Evolutionary conservation across 768 basidiomycete genomes (phyloP).

Genomic region (Hydnum rufescens): DNA sequence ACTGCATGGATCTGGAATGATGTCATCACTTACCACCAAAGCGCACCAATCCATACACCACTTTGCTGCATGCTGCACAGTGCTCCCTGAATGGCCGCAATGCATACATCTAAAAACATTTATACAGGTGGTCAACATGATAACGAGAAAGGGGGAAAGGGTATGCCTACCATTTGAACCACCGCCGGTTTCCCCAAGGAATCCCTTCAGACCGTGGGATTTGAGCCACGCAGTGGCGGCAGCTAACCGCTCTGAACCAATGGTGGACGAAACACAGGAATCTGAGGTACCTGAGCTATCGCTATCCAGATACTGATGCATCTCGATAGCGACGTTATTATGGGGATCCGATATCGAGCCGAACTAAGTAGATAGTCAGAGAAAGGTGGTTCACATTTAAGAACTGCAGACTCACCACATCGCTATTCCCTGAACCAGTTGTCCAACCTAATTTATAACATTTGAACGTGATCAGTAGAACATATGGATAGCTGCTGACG

Average conservation of each 20-base stretch:
- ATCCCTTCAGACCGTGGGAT: conserved; percentile 37
- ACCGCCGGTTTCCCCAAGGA: conserved; percentile 43
- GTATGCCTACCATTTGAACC: too few species aligned
- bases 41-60: conserved; percentile 32
- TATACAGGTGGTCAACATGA: too few species aligned
- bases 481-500: too few species aligned
- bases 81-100: conserved; percentile 32
- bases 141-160: background rate
- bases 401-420: background rate
- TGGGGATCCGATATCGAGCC: background rate
- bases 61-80: conserved; percentile 39
- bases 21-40: too few species aligned
- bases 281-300: conserved; percentile 33
- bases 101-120: conserved; percentile 21
- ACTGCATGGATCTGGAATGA: too few species aligned
- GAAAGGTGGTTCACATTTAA: background rate
- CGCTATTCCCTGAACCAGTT: background rate
- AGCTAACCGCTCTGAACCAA: conserved; percentile 36
- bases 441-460: too few species aligned
- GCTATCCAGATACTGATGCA: conserved; percentile 53
- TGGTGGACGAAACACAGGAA: conserved; percentile 37
- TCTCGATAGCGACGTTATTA: conserved; percentile 23
- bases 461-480: too few species aligned
- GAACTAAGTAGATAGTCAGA: background rate
- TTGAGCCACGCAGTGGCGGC: conserved; percentile 40